Base-by-base conservation (phyloP, 805 yeast genomes). In the Debaryomyces hansenii region DNA sequence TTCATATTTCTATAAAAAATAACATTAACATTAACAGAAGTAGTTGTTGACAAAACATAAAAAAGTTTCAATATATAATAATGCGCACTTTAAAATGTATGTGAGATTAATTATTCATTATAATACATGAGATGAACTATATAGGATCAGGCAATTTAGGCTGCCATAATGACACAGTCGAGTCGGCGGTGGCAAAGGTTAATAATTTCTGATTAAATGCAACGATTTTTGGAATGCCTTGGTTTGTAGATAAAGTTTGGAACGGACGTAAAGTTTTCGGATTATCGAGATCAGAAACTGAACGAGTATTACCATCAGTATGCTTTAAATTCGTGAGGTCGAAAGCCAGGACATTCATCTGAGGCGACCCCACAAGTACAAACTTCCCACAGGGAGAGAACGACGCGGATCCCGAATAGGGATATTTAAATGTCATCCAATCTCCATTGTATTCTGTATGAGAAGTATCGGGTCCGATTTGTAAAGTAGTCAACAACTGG, bases 101-200 rank as follows among this genome's bases (percentile, higher is more conserved):
- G 10, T 24, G 27, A 24, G 27, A 24, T 24, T 16, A 16, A 24
- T 24, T 24, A 24, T 24, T 6, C 10, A 24, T 24, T 24, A 24
- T 7, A 9, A 24, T 24, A 16, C 18, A 16, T 24, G 27, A 24
- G 15, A 18, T 28, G 27, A 29, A 16, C 12, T 32, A 40, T 27
- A 24, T 12, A 27, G 11, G 28, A 16, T 29, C 32, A 15, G 31
- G 29, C n/a, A 14, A 28, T 27, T 34, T 37, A 16, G 75, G 68
- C 46, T 64, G 64, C 77, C 77, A 72, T 28, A 72, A 51, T 5
- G 64, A 49, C 7, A 72, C 76, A 5, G 59, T 51, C 39, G 59
- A 76, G 57, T 83, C 87, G 6, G 87, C 89, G 1, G 90, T 75
- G 2, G 89, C 86, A 53, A 87, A 60, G 47, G 78, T 72, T 60